Percentiles rank a stretch among this genome's conserved stretches.
phyloP scores from a whole-genome alignment of 2,329 filamentous ascomycete genomes.

The Neospermospora avenae region DNA sequence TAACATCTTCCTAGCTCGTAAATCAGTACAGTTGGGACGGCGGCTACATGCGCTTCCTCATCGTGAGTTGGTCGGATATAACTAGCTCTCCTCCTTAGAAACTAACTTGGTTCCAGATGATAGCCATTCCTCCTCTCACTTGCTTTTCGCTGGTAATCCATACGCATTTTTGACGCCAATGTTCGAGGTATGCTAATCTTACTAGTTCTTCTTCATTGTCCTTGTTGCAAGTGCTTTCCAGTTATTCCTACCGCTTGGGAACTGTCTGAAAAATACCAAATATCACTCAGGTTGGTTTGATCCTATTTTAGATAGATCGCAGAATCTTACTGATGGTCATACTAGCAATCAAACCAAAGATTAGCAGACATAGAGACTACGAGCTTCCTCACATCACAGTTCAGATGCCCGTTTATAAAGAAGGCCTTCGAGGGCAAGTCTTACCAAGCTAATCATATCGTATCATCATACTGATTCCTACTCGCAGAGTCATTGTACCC shows the following conservation, averaged over 20 bases:
- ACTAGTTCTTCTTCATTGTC: background rate
- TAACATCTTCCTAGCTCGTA: background rate
- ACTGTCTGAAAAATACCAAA: background rate
- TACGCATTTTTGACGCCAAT: background rate
- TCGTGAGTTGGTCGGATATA: background rate
- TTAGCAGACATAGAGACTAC: background rate
- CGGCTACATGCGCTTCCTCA: background rate
- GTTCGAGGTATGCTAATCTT: background rate
- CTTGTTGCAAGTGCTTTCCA: background rate
- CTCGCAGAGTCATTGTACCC: constrained; percentile 77
- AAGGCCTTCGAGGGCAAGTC: constrained; percentile 69
- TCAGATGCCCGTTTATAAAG: constrained; percentile 86
- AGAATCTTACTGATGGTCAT: background rate
- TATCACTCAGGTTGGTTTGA: background rate
- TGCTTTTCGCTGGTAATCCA: background rate
- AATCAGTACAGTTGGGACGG: background rate
- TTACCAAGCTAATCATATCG: too few species aligned
- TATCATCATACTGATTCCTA: too few species aligned
- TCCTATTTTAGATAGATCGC: too few species aligned
- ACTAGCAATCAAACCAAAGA: background rate
- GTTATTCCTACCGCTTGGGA: background rate
- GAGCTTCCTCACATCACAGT: constrained; percentile 71
- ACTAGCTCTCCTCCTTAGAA: background rate
- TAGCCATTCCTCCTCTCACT: background rate
- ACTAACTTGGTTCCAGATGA: background rate